phyloP scores from a whole-genome alignment of 352 stramenopile species.

The Phytopythium vexans region DNA sequence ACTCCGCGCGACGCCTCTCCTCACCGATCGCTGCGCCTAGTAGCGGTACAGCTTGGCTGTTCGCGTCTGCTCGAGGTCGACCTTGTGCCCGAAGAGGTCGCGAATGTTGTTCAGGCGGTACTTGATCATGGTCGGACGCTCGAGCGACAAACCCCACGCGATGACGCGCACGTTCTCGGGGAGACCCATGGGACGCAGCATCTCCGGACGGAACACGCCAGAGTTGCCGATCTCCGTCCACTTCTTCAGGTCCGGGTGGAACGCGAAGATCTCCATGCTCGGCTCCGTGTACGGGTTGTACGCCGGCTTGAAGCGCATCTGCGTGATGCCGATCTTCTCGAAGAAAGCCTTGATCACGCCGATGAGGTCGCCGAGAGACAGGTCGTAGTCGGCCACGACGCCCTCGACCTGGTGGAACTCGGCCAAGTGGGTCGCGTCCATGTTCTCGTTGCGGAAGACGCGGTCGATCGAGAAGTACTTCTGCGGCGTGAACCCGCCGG shows the following conservation, averaged over 20 bases:
- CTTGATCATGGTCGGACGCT: conserved; percentile 99
- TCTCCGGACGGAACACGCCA: conserved; percentile 99
- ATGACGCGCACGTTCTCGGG: conserved; percentile 99
- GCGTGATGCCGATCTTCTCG: conserved; percentile 95
- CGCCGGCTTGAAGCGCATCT: conserved; percentile 99
- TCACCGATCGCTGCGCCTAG: conserved; percentile 25
- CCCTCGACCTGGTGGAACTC: conserved; percentile 99
- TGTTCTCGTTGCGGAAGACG: conserved; percentile 99
- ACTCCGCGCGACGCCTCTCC: conserved; percentile 9
- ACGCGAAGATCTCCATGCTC: conserved; percentile 99
- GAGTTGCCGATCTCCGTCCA: conserved; percentile 99
- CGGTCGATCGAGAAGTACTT: conserved; percentile 99
- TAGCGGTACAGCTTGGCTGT: conserved; percentile 90
- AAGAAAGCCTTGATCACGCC: conserved; percentile 99
- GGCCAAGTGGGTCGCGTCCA: conserved; percentile 99
- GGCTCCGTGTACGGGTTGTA: conserved; percentile 99
- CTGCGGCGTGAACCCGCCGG: conserved; percentile 95
- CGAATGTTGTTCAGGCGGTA: conserved; percentile 99
- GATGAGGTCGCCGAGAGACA: conserved; percentile 98
- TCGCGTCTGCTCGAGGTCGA: conserved; percentile 95
- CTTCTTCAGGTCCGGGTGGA: conserved; percentile 99
- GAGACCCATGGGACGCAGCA: conserved; percentile 98
- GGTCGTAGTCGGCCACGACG: conserved; percentile 98
- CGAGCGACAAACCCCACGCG: conserved; percentile 98
- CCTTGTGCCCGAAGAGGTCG: conserved; percentile 99